Conservation (phyloP, 1,139 yeast species). For the Kodamaea alishanica region DNA sequence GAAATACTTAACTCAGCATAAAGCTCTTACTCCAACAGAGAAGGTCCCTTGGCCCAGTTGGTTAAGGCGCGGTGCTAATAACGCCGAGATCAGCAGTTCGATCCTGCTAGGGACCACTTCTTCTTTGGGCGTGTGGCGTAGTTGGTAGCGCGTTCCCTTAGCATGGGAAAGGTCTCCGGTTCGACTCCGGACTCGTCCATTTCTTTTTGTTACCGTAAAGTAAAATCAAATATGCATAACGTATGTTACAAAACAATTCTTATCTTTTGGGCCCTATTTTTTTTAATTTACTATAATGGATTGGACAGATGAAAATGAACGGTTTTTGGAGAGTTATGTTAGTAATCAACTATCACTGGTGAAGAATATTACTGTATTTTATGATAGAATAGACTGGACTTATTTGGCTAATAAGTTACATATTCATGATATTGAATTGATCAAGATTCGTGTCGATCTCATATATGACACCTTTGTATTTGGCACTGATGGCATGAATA, state of each 20-base stretch:
- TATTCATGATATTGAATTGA: constrained; percentile 17
- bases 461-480: constrained; percentile 17
- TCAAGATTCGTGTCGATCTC: constrained; percentile 23
- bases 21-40: no score
- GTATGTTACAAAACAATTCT: no score
- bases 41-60: constrained; percentile 39
- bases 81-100: constrained; percentile 41
- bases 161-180: constrained; percentile 89
- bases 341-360: constrained; percentile 9
- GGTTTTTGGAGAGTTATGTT: constrained; percentile 16
- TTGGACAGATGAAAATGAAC: constrained; percentile 21
- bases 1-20: no score
- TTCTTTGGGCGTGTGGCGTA: constrained; percentile 77
- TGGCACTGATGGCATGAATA: constrained; percentile 1
- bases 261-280: no score
- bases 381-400: constrained; percentile 19
- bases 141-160: constrained; percentile 91
- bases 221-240: no score
- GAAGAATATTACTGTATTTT: constrained; percentile 16
- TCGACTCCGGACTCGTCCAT: constrained; percentile 84
- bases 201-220: constrained; percentile 14
- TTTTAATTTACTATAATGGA: constrained; percentile 8
- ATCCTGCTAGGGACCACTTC: constrained; percentile 31
- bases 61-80: constrained; percentile 41
- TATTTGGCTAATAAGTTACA: constrained; percentile 13